These are phyloP conservation scores for Termitomyces sp. DNA, from an alignment of 768 basidiomycete genomes.

Conservation along the genomic window DNA sequence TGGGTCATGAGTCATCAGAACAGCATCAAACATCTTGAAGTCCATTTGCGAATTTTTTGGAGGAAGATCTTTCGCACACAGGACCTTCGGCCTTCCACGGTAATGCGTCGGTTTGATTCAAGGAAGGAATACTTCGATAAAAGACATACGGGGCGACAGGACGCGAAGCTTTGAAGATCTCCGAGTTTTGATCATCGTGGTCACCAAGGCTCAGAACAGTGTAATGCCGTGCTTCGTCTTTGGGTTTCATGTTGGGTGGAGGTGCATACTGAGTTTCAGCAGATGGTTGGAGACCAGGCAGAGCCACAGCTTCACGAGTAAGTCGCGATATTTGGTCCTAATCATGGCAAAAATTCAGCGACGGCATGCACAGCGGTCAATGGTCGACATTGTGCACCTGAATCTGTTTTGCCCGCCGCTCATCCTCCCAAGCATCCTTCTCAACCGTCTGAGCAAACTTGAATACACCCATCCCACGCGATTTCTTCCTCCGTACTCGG, in stretches of 20 bases:
- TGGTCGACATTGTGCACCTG: constrained; percentile 40
- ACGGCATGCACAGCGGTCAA: background rate
- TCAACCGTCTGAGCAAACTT: constrained; percentile 82
- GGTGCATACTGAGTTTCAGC: constrained; percentile 10
- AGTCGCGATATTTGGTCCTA: constrained; percentile 57
- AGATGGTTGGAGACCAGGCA: constrained; percentile 11
- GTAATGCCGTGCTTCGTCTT: constrained; percentile 42
- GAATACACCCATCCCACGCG: constrained; percentile 58
- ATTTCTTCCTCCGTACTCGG: constrained; percentile 54
- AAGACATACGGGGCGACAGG: constrained; percentile 36
- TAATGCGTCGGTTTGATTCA: background rate
- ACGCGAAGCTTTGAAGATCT: constrained; percentile 17
- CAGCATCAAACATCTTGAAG: constrained; percentile 71
- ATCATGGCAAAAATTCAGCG: background rate
- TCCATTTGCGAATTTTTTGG: constrained; percentile 26
- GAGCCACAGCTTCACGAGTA: constrained; percentile 31
- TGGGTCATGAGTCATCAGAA: constrained; percentile 35
- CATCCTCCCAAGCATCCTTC: constrained; percentile 60
- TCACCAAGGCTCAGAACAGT: constrained; percentile 36
- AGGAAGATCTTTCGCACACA: constrained; percentile 45
- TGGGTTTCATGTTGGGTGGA: constrained; percentile 20
- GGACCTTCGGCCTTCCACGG: constrained; percentile 45
- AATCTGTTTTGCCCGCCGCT: constrained; percentile 47
- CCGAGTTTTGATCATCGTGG: constrained; percentile 19
- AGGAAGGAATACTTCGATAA: background rate